Evolutionary conservation across 306 rosid genomes (phyloP).

Genomic region (Sophora flavescens): DNA sequence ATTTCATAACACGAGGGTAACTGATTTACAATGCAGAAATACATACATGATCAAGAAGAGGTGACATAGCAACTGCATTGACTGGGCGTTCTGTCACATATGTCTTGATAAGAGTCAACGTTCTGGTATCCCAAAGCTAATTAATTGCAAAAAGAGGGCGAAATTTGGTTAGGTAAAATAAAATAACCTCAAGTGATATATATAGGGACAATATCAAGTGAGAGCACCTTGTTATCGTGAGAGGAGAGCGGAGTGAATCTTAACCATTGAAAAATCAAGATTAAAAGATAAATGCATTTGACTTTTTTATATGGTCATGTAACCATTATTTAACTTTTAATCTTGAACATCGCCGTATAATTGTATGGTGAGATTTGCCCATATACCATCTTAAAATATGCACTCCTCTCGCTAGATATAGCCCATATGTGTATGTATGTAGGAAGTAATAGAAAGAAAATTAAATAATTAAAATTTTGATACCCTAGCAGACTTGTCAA

Average conservation of each 20-base stretch:
- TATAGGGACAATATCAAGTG: too few species aligned
- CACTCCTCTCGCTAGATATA: too few species aligned
- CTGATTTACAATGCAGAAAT: not conserved
- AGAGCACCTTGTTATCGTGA: too few species aligned
- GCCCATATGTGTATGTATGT: too few species aligned
- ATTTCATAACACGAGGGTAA: not conserved
- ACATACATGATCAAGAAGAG: constrained; percentile 93
- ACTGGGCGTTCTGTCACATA: constrained; percentile 90
- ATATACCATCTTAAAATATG: too few species aligned
- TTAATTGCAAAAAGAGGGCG: constrained; percentile 8
- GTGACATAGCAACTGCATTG: constrained; percentile 96
- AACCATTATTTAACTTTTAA: too few species aligned
- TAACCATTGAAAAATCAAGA: too few species aligned
- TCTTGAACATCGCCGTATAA: too few species aligned
- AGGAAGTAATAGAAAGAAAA: not conserved
- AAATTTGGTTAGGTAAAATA: not conserved
- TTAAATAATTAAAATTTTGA: not conserved
- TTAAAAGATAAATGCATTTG: too few species aligned
- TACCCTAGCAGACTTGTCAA: constrained; percentile 91
- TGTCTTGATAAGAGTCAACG: constrained; percentile 87
- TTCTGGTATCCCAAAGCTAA: constrained; percentile 90
- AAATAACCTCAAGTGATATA: not conserved
- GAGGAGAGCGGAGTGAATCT: too few species aligned
- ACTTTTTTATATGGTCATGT: too few species aligned
- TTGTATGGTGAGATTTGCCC: too few species aligned